phyloP scores from a whole-genome alignment of 441 rosid species.

The Pelargonium citronellum region DNA sequence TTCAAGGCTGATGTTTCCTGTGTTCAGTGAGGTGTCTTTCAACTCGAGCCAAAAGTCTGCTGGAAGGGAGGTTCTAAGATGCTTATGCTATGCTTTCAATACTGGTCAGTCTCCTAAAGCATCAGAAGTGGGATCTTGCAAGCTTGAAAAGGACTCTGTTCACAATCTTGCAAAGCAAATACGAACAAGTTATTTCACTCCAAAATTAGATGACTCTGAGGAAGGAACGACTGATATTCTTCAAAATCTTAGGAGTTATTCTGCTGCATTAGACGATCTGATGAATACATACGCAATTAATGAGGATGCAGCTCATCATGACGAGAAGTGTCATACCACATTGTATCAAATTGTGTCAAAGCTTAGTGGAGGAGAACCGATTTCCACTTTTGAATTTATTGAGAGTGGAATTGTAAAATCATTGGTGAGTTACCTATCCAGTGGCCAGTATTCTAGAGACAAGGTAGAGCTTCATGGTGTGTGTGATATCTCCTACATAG shows the following conservation, averaged over 20 bases:
- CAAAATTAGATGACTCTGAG: slow-evolving; percentile 50
- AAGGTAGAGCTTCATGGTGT: slow-evolving; percentile 30
- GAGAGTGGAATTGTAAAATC: slow-evolving; percentile 88
- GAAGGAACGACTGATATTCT: slow-evolving; percentile 81
- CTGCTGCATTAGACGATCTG: slow-evolving; percentile 54
- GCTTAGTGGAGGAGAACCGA: slow-evolving; percentile 72
- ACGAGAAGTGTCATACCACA: slow-evolving; percentile 43
- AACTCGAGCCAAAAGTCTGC: slow-evolving; percentile 45
- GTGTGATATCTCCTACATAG: slow-evolving; percentile 25
- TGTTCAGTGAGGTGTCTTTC: slow-evolving; percentile 36
- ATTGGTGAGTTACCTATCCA: slow-evolving; percentile 56
- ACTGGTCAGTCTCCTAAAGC: slow-evolving; percentile 33
- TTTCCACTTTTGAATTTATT: slow-evolving; percentile 88
- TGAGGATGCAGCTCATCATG: slow-evolving; percentile 36
- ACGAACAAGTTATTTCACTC: slow-evolving; percentile 52
- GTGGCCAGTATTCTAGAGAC: slow-evolving; percentile 49
- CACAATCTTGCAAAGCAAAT: slow-evolving; percentile 62
- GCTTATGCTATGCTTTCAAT: slow-evolving; percentile 80
- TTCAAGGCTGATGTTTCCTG: slow-evolving; percentile 42
- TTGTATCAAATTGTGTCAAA: slow-evolving; percentile 54
- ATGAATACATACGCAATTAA: slow-evolving; percentile 29
- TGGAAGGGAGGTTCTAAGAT: slow-evolving; percentile 50
- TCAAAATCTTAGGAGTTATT: slow-evolving; percentile 61
- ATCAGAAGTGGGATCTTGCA: slow-evolving; percentile 51
- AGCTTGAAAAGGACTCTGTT: slow-evolving; percentile 61